These are phyloP conservation scores for Nothophoma quercina DNA, from an alignment of 2,329 filamentous ascomycete genomes.

Conservation along the genomic window DNA sequence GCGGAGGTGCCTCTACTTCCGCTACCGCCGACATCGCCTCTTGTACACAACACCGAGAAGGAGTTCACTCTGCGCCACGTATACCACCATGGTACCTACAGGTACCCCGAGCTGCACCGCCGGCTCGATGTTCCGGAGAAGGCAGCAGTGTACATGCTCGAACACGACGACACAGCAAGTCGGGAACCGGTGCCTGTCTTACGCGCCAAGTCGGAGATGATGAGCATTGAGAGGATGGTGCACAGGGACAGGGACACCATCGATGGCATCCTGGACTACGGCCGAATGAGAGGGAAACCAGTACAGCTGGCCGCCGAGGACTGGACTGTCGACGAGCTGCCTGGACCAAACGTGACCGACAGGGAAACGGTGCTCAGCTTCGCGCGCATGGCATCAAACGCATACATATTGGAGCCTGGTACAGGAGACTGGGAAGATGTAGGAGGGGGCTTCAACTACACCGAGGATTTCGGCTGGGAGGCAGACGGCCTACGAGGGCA, in stretches of 20 bases:
- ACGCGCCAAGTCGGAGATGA: constrained; percentile 66
- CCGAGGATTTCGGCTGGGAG: constrained; percentile 91
- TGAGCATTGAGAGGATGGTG: constrained; percentile 79
- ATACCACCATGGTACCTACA: constrained; percentile 86
- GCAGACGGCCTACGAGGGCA: constrained; percentile 88
- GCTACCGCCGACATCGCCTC: constrained; percentile 33
- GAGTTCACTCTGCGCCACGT: constrained; percentile 75
- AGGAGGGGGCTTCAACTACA: constrained; percentile 80
- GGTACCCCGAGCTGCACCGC: constrained; percentile 78
- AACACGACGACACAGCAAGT: constrained; percentile 58
- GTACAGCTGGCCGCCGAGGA: constrained; percentile 73
- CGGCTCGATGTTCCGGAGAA: constrained; percentile 73
- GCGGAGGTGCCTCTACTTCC: constrained; percentile 40
- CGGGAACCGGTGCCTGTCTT: constrained; percentile 55
- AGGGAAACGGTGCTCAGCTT: constrained; percentile 84
- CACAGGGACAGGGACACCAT: constrained; percentile 80
- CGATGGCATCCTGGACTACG: constrained; percentile 77
- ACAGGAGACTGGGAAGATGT: constrained; percentile 78
- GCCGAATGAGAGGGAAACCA: constrained; percentile 72
- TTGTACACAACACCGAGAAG: constrained; percentile 29
- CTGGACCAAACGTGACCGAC: constrained; percentile 83
- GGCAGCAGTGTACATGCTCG: constrained; percentile 68
- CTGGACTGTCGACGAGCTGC: constrained; percentile 83
- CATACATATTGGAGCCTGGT: constrained; percentile 78
- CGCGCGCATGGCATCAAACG: constrained; percentile 87